Evolutionary conservation across 73 alveolate genomes (phyloP).

Genomic region (Paraurostyla sp.): DNA sequence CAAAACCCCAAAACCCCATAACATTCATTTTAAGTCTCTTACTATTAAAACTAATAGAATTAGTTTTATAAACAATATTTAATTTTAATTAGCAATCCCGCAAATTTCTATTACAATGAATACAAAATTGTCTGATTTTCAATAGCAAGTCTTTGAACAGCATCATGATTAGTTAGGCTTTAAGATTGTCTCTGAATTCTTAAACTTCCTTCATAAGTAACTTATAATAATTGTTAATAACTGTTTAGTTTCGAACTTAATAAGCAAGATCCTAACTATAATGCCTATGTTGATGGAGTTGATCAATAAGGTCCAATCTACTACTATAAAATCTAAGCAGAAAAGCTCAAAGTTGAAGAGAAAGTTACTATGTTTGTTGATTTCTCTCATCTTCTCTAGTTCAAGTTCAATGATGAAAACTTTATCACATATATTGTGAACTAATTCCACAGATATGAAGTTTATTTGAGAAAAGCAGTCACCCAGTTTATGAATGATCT

Average conservation of each 20-base stretch:
- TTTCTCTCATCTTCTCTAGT: slow-evolving; percentile 54
- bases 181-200: slow-evolving; percentile 38
- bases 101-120: neutral
- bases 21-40: too few relatives aligned
- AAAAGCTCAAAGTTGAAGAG: slow-evolving; percentile 67
- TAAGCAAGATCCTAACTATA: slow-evolving; percentile 48
- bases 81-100: slow-evolving; percentile 15
- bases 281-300: slow-evolving; percentile 49
- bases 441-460: slow-evolving; percentile 84
- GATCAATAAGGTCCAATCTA: slow-evolving; percentile 7
- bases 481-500: slow-evolving; percentile 76
- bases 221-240: neutral
- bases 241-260: slow-evolving; percentile 43
- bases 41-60: too few relatives aligned
- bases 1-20: too few relatives aligned
- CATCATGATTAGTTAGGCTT: slow-evolving; percentile 18
- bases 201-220: slow-evolving; percentile 55
- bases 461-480: slow-evolving; percentile 86
- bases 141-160: slow-evolving; percentile 4
- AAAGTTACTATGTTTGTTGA: slow-evolving; percentile 75
- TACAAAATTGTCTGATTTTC: neutral
- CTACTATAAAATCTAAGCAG: slow-evolving; percentile 57
- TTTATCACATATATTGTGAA: slow-evolving; percentile 70
- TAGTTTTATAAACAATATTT: too few relatives aligned
- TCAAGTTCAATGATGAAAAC: slow-evolving; percentile 40